These are phyloP conservation scores for Fusarium sp. DNA, from an alignment of 2,329 filamentous ascomycete genomes.

Conservation along the genomic window DNA sequence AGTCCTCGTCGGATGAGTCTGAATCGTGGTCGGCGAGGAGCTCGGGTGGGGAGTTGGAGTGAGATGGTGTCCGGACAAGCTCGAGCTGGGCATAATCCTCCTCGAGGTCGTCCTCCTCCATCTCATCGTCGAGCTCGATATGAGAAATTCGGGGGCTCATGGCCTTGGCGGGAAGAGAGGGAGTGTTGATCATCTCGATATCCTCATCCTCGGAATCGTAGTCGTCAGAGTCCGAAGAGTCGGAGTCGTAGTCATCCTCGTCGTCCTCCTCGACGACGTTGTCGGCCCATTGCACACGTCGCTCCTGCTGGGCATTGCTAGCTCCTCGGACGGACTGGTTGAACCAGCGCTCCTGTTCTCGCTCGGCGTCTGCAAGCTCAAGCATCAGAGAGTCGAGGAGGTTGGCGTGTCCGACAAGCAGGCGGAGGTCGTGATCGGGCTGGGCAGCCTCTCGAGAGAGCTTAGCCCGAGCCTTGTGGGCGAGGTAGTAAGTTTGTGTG, in stretches of 20 bases:
- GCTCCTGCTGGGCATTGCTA: slow-evolving; percentile 64
- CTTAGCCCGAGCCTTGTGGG: slow-evolving; percentile 96
- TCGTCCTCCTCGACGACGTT: slow-evolving; percentile 77
- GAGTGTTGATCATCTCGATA: slow-evolving; percentile 62
- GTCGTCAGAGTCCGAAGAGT: slow-evolving; percentile 61
- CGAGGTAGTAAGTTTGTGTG: slow-evolving; percentile 98
- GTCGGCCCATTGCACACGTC: slow-evolving; percentile 89
- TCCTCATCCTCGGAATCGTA: slow-evolving; percentile 66
- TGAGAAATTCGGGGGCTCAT: slow-evolving; percentile 49
- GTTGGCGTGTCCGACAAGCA: slow-evolving; percentile 97
- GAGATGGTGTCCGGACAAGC: slow-evolving; percentile 74
- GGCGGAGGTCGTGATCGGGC: slow-evolving; percentile 91
- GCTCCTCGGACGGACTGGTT: slow-evolving; percentile 90
- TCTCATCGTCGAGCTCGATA: slow-evolving; percentile 54
- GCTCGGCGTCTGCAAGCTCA: slow-evolving; percentile 88
- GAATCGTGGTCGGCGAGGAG: slow-evolving; percentile 70
- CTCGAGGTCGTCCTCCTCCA: slow-evolving; percentile 64
- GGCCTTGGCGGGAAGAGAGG: slow-evolving; percentile 55
- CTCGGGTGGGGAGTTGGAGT: slow-evolving; percentile 72
- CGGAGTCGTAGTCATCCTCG: slow-evolving; percentile 73
- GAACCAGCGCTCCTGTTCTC: slow-evolving; percentile 97
- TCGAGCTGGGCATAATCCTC: slow-evolving; percentile 72
- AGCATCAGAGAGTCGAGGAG: slow-evolving; percentile 96
- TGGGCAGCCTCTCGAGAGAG: slow-evolving; percentile 90
- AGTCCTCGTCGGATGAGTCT: slow-evolving; percentile 78